Percentiles rank a stretch among this genome's conserved stretches.
Evolutionary conservation across 2,329 filamentous ascomycete species (phyloP).

Genomic region (Calonectria pauciramosa): DNA sequence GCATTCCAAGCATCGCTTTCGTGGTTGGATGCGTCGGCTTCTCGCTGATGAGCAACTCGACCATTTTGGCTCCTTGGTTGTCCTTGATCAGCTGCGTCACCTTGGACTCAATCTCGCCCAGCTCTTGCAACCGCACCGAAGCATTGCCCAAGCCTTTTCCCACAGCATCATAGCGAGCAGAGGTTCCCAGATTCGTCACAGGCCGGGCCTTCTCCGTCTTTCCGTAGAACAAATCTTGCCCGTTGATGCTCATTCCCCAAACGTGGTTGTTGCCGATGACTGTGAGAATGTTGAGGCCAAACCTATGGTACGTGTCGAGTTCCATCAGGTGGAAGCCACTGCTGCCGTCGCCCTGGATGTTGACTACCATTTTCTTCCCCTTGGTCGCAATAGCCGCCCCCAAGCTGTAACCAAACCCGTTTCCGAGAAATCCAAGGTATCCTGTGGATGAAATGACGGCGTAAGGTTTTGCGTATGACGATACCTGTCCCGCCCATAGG

Average conservation of each 20-base stretch:
- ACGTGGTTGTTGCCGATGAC: neutral
- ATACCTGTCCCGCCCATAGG: neutral
- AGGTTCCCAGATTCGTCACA: neutral
- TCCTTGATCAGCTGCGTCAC: neutral
- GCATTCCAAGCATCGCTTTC: neutral
- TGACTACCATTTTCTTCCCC: neutral
- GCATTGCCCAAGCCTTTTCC: neutral
- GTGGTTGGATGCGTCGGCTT: neutral
- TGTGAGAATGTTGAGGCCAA: neutral
- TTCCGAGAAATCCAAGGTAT: neutral
- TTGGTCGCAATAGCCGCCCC: neutral
- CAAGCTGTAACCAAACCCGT: neutral
- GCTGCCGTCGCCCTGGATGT: neutral
- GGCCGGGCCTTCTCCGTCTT: neutral
- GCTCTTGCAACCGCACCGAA: neutral
- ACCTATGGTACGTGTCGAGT: neutral
- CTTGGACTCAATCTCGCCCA: neutral
- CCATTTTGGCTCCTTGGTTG: neutral
- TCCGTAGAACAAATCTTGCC: neutral
- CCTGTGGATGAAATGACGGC: neutral
- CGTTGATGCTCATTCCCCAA: constrained; percentile 4
- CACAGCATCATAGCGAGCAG: neutral
- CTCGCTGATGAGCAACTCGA: neutral
- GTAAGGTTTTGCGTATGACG: neutral
- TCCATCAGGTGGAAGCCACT: neutral